These are phyloP conservation scores for Chlamydomonas reinhardtii DNA, from an alignment of 163 green algal species.

Conservation along the genomic window DNA sequence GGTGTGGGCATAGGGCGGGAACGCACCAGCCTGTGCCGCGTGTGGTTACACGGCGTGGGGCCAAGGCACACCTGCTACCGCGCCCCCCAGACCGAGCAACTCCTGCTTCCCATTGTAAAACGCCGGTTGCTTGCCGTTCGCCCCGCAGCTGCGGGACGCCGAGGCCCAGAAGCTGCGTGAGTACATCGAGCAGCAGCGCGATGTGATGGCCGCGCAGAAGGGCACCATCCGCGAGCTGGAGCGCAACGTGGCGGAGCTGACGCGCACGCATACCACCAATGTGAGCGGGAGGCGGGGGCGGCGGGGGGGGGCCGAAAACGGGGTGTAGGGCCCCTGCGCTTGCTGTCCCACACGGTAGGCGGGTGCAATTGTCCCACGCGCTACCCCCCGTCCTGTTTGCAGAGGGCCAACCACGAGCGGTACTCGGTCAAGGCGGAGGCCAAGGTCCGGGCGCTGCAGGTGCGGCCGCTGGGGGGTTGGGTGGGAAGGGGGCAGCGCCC, in stretches of 20 bases:
- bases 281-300: not conserved
- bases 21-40: no score
- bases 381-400: not conserved
- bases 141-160: not conserved
- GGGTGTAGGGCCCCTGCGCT: no score
- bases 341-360: no score
- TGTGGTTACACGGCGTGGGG: no score
- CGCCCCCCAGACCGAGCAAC: no score
- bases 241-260: conserved; percentile 44
- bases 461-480: not conserved
- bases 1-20: no score
- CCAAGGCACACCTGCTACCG: no score
- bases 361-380: not conserved
- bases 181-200: conserved; percentile 48
- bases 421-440: conserved; percentile 48
- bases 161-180: conserved; percentile 42
- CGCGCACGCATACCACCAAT: not conserved
- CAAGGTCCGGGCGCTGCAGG: conserved; percentile 47
- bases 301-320: no score
- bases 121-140: no score
- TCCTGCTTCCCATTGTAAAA: no score
- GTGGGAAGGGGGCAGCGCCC: not conserved
- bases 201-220: conserved; percentile 27
- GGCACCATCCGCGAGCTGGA: conserved; percentile 44
- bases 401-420: conserved; percentile 35